Evolutionary conservation across 1,284 basidiomycete species (phyloP).

Genomic region (Mycosarcoma maydis): DNA sequence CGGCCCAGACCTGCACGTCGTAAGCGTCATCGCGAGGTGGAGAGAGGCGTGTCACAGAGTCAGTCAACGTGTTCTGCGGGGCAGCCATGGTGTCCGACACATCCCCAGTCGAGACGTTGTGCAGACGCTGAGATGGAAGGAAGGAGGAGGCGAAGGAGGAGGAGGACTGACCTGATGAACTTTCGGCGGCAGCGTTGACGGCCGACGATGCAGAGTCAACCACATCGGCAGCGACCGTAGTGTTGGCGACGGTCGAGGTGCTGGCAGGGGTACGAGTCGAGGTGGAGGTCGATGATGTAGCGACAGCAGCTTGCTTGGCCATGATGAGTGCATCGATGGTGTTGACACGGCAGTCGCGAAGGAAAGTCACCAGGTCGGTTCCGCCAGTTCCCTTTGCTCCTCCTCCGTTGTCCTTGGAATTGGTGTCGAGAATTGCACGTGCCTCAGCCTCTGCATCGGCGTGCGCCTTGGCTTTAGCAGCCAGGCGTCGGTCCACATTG

Average conservation of each 20-base stretch:
- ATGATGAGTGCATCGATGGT: slow-evolving; percentile 55
- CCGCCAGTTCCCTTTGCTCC: slow-evolving; percentile 61
- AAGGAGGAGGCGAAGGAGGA: slow-evolving; percentile 2
- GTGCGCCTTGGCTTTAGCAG: slow-evolving; percentile 17
- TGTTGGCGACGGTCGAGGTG: background rate
- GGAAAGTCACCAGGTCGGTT: slow-evolving; percentile 60
- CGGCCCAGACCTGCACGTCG: slow-evolving; percentile 46
- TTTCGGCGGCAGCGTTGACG: background rate
- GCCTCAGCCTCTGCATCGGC: slow-evolving; percentile 19
- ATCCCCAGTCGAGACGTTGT: background rate
- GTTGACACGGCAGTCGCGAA: slow-evolving; percentile 58
- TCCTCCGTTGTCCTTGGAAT: slow-evolving; percentile 23
- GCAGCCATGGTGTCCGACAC: background rate
- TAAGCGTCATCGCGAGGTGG: slow-evolving; percentile 2
- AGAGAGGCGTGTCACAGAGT: slow-evolving; percentile 2
- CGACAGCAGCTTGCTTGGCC: slow-evolving; percentile 19
- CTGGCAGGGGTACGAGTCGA: background rate
- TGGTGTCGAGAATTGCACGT: slow-evolving; percentile 29
- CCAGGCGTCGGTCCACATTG: slow-evolving; percentile 13
- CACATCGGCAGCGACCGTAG: background rate
- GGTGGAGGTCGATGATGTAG: background rate
- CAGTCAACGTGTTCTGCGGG: slow-evolving; percentile 12
- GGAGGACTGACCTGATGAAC: slow-evolving; percentile 41
- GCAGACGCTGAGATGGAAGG: background rate
- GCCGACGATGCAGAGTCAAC: background rate